A percentile compares a stretch with the other conserved stretches of the same genome.
Evolutionary conservation across 805 yeast genomes (phyloP).

Genomic region (Schwanniomyces polymorphus): DNA sequence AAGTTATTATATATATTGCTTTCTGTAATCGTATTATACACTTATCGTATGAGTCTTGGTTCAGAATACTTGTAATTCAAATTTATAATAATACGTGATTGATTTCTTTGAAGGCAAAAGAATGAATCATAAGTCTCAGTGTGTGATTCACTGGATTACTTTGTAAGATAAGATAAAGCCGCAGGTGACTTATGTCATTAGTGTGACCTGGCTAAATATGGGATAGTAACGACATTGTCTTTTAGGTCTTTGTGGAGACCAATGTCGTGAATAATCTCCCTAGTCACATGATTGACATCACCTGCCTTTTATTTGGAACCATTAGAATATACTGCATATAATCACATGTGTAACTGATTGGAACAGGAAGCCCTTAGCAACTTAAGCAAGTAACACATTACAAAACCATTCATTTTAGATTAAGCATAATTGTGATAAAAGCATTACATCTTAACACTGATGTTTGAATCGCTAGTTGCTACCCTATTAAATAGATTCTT

Average conservation of each 20-base stretch:
- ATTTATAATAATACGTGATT: background rate
- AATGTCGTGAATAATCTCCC: background rate
- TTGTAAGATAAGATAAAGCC: background rate
- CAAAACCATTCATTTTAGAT: too few relatives aligned
- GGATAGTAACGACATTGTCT: background rate
- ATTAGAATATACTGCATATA: too few relatives aligned
- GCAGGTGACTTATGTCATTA: background rate
- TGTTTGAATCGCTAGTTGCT: constrained; percentile 71
- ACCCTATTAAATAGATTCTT: constrained; percentile 59
- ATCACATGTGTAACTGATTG: too few relatives aligned
- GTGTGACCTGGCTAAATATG: background rate
- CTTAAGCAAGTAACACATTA: too few relatives aligned
- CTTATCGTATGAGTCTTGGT: background rate
- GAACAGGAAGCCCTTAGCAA: too few relatives aligned
- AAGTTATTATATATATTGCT: background rate
- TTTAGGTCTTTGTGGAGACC: background rate
- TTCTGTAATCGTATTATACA: background rate
- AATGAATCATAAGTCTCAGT: background rate
- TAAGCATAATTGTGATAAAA: too few relatives aligned
- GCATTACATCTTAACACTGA: too few relatives aligned
- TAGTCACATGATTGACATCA: background rate
- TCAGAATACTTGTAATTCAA: background rate
- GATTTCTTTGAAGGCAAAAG: background rate
- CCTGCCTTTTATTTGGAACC: too few relatives aligned
- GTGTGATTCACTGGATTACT: background rate